Conservation (phyloP, 2,329 filamentous ascomycete genomes). For the Fusarium goolgardi region DNA sequence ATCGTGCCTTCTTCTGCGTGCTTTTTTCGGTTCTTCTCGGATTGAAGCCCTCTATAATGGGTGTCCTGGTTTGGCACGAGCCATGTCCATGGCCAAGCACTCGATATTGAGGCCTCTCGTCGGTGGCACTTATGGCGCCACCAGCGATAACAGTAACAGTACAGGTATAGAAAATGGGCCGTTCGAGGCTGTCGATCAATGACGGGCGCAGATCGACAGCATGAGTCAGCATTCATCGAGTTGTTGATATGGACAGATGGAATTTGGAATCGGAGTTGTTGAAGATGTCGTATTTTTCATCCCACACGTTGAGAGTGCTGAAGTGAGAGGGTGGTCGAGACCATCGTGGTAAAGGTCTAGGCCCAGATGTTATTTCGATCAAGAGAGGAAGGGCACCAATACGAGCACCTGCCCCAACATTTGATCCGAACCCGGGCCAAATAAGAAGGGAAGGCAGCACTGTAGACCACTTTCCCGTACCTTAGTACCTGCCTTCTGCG, state of each 20-base stretch:
- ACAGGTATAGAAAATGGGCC: slow-evolving; percentile 3
- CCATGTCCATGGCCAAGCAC: slow-evolving; percentile 25
- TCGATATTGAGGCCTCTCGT: slow-evolving; percentile 16
- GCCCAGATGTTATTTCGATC: slow-evolving; percentile 21
- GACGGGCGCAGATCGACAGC: background rate
- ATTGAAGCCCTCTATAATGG: slow-evolving; percentile 22
- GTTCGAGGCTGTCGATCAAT: slow-evolving; percentile 39
- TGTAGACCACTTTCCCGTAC: slow-evolving; percentile 8
- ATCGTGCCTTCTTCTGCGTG: background rate
- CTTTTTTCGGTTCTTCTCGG: slow-evolving; percentile 26
- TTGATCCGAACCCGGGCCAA: background rate
- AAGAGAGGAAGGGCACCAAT: slow-evolving; percentile 12
- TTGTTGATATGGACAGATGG: slow-evolving; percentile 17
- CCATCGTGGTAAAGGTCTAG: slow-evolving; percentile 14
- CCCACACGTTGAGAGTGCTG: background rate
- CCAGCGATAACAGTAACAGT: background rate
- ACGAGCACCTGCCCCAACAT: slow-evolving; percentile 2
- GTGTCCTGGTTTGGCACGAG: slow-evolving; percentile 38
- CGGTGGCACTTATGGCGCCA: slow-evolving; percentile 23
- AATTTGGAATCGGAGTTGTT: background rate
- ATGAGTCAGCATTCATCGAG: slow-evolving; percentile 10
- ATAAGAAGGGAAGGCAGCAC: background rate
- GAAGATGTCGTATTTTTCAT: background rate
- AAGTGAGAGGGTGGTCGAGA: slow-evolving; percentile 15
- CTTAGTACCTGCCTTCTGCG: slow-evolving; percentile 25